Conservation (phyloP, 169 alveolate genomes). For the Babesia ovata region DNA sequence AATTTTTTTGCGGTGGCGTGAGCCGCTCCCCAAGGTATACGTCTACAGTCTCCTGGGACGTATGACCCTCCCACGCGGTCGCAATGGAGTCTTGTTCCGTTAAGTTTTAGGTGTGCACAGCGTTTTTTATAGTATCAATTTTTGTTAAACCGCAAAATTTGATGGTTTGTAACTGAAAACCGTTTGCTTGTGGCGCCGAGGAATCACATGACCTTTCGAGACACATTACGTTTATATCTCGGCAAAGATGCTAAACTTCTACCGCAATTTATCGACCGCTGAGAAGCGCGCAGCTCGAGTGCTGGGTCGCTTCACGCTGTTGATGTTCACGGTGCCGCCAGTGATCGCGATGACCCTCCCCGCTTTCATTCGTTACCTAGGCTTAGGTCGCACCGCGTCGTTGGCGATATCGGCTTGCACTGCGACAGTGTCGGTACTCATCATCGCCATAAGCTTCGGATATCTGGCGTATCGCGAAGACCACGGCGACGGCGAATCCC, state of each 20-base stretch:
- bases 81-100: too few species aligned
- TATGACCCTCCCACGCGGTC: too few species aligned
- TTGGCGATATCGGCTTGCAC: constrained; percentile 28
- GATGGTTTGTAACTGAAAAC: not conserved
- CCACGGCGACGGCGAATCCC: constrained; percentile 40
- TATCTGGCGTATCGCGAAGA: constrained; percentile 56
- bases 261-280: constrained; percentile 24
- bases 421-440: constrained; percentile 49
- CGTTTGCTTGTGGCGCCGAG: not conserved
- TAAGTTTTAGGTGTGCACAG: too few species aligned
- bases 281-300: constrained; percentile 36
- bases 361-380: constrained; percentile 14
- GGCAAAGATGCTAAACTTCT: constrained; percentile 20
- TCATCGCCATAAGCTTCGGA: constrained; percentile 45
- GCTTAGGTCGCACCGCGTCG: constrained; percentile 28
- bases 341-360: constrained; percentile 51
- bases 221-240: not conserved
- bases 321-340: constrained; percentile 59
- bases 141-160: not conserved
- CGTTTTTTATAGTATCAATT: too few species aligned
- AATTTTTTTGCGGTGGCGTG: too few species aligned
- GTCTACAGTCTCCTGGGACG: too few species aligned
- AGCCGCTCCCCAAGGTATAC: too few species aligned
- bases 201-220: not conserved
- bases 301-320: constrained; percentile 50